These are phyloP conservation scores for Podospora australis DNA, from an alignment of 495 filamentous ascomycete species.

Conservation along the genomic window DNA sequence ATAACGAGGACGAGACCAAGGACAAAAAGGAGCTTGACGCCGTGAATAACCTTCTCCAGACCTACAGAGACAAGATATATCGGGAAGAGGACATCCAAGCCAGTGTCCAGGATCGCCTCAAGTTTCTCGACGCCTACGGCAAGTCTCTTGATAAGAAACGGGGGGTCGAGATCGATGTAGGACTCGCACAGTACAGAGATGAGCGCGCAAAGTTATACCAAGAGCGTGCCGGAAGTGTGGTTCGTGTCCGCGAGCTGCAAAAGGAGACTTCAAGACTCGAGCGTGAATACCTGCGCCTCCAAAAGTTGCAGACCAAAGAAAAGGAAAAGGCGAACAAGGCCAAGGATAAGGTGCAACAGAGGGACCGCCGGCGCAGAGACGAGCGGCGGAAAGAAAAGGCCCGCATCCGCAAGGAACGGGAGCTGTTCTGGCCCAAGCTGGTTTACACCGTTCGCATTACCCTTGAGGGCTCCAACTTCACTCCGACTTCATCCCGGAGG, in stretches of 20 bases:
- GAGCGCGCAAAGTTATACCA: slow-evolving; percentile 44
- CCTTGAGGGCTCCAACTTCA: slow-evolving; percentile 47
- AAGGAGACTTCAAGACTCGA: slow-evolving; percentile 33
- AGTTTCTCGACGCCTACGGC: slow-evolving; percentile 41
- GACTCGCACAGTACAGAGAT: slow-evolving; percentile 39
- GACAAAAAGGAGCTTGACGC: slow-evolving; percentile 20
- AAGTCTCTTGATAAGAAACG: slow-evolving; percentile 32
- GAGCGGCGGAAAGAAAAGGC: slow-evolving; percentile 43
- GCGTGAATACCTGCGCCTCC: slow-evolving; percentile 26
- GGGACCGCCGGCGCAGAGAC: slow-evolving; percentile 33
- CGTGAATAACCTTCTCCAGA: slow-evolving; percentile 21
- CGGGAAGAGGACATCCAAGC: slow-evolving; percentile 26
- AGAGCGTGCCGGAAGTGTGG: slow-evolving; percentile 29
- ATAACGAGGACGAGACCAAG: slow-evolving; percentile 23
- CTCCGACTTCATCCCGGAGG: slow-evolving; percentile 50
- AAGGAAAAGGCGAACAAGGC: slow-evolving; percentile 33
- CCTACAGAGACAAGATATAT: slow-evolving; percentile 22
- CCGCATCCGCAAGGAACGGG: slow-evolving; percentile 46
- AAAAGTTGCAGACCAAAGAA: slow-evolving; percentile 23
- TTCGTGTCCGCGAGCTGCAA: slow-evolving; percentile 25
- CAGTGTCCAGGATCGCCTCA: slow-evolving; percentile 34
- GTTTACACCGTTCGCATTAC: slow-evolving; percentile 53
- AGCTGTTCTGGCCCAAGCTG: slow-evolving; percentile 51
- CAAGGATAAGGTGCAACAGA: slow-evolving; percentile 33
- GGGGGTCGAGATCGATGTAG: slow-evolving; percentile 21